phyloP scores from a whole-genome alignment of 257 asterid species.

The Penstemon davidsonii region DNA sequence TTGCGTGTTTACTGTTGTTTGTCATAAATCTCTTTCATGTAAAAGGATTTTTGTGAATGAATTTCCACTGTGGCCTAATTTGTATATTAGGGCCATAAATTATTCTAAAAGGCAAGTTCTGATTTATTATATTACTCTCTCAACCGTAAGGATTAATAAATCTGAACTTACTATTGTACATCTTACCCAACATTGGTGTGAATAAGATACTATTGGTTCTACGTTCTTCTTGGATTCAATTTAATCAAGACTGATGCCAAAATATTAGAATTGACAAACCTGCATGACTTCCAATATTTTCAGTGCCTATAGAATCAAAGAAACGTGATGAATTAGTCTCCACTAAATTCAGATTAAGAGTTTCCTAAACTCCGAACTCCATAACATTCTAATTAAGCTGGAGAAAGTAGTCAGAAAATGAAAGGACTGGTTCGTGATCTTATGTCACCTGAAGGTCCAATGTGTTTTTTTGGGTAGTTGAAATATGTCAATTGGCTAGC shows the following conservation, averaged over 20 bases:
- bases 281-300: not conserved
- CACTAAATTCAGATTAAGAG: not conserved
- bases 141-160: no score
- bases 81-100: not conserved
- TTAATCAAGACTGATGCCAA: not conserved
- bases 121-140: no score
- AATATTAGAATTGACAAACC: not conserved
- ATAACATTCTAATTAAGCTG: slow-evolving; percentile 3
- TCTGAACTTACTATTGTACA: no score
- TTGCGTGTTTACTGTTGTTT: not conserved
- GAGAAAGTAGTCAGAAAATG: slow-evolving; percentile 15
- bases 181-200: no score
- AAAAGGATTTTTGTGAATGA: not conserved
- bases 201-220: slow-evolving; percentile 11
- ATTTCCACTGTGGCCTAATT: not conserved
- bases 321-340: not conserved
- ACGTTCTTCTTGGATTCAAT: not conserved
- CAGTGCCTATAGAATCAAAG: not conserved
- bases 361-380: slow-evolving; percentile 7
- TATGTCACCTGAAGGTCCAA: not conserved
- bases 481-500: slow-evolving; percentile 10
- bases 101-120: not conserved
- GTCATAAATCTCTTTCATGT: not conserved
- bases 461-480: slow-evolving; percentile 1
- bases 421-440: slow-evolving; percentile 1